These are phyloP conservation scores for Sutorius eximius DNA, from an alignment of 1,284 basidiomycete species.

Conservation along the genomic window DNA sequence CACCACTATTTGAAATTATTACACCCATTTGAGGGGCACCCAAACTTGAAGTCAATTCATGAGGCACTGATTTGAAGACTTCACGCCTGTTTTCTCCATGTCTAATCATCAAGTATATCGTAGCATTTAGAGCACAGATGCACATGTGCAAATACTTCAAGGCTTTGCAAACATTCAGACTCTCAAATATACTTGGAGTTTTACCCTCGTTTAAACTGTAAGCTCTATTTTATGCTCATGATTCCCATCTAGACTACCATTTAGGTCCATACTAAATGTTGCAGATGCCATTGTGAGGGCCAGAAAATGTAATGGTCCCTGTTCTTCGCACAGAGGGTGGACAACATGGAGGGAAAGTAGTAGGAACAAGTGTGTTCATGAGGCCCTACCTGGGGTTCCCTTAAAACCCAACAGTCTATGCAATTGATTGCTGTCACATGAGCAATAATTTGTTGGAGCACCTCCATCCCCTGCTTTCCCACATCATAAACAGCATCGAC, in stretches of 20 bases:
- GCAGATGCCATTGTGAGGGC: neutral
- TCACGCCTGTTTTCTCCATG: neutral
- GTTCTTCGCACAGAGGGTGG: neutral
- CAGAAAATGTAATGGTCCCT: neutral
- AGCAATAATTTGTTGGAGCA: neutral
- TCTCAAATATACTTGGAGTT: neutral
- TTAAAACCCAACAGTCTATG: neutral
- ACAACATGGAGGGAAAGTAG: neutral
- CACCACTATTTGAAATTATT: no score
- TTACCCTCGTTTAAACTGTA: neutral
- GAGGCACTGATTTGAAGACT: neutral
- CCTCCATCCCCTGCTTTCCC: neutral
- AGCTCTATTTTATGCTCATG: neutral
- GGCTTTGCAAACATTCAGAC: neutral
- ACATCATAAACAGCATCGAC: neutral
- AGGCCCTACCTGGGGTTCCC: neutral
- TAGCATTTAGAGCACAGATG: neutral
- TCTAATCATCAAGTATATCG: neutral
- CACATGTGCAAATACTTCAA: neutral
- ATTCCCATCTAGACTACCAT: neutral
- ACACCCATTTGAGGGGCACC: no score
- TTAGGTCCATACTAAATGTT: neutral
- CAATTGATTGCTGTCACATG: neutral
- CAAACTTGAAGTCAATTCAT: no score
- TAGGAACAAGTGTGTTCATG: neutral